Evolutionary conservation across 164 flowering plant genomes (phyloP).

Genomic region (Litsea cubeba): DNA sequence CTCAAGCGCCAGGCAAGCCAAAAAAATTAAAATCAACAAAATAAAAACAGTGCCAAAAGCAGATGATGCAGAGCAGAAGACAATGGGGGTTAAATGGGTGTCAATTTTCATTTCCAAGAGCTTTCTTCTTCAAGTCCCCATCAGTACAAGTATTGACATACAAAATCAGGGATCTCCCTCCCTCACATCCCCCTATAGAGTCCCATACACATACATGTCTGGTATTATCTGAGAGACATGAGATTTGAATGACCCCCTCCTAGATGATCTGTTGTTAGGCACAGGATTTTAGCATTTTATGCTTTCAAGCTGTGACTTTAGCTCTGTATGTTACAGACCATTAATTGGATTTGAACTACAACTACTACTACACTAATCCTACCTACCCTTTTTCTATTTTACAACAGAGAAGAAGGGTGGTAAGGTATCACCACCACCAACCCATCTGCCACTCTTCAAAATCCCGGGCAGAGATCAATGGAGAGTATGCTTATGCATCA

Average conservation of each 20-base stretch:
- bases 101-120: conserved; percentile 31
- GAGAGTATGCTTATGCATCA: conserved; percentile 19
- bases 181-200: conserved; percentile 2
- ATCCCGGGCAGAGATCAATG: conserved; percentile 21
- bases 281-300: conserved; percentile 31
- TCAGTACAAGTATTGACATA: conserved; percentile 47
- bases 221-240: conserved; percentile 3
- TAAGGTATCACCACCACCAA: conserved; percentile 21
- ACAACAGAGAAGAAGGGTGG: conserved; percentile 33
- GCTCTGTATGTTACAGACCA: conserved; percentile 60
- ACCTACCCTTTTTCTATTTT: conserved; percentile 42
- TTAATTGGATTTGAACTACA: background rate
- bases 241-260: conserved; percentile 15
- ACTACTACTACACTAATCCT: background rate
- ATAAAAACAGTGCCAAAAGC: background rate
- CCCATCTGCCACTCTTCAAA: conserved; percentile 24
- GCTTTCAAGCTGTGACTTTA: conserved; percentile 20
- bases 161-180: conserved; percentile 35
- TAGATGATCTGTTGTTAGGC: conserved; percentile 51
- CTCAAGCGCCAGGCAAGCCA: background rate
- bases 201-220: conserved; percentile 1
- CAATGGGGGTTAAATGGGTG: conserved; percentile 26
- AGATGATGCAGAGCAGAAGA: conserved; percentile 16
- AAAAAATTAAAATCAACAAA: too few species aligned
- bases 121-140: conserved; percentile 12